Evolutionary conservation across 2,329 filamentous ascomycete genomes (phyloP).

Genomic region (Chaetomium strumarium): DNA sequence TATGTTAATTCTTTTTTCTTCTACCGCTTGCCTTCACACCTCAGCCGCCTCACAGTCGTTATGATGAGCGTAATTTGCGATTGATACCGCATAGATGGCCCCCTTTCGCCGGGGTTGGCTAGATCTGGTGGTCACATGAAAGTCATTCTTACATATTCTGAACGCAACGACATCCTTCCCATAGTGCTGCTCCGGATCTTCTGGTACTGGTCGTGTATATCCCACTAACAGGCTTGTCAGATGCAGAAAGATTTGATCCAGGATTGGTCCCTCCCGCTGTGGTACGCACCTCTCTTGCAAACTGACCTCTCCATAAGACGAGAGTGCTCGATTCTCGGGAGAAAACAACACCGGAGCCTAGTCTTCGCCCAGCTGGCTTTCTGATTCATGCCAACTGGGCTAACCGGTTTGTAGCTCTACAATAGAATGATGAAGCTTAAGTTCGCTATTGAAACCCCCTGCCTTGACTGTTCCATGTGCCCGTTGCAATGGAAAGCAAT

Average conservation of each 20-base stretch:
- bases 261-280: slow-evolving; percentile 8
- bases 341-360: slow-evolving; percentile 10
- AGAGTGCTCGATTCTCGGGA: slow-evolving; percentile 15
- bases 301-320: slow-evolving; percentile 2
- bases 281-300: slow-evolving; percentile 16
- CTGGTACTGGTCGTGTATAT: background rate
- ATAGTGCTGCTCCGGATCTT: background rate
- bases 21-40: background rate
- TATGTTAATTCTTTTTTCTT: slow-evolving; percentile 6
- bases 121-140: slow-evolving; percentile 69
- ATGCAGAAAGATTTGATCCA: background rate
- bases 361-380: slow-evolving; percentile 14
- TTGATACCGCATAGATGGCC: slow-evolving; percentile 70
- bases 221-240: slow-evolving; percentile 4
- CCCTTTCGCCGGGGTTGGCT: slow-evolving; percentile 71
- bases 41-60: slow-evolving; percentile 4
- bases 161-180: slow-evolving; percentile 30
- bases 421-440: background rate
- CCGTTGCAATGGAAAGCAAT: background rate
- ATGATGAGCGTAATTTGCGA: slow-evolving; percentile 96
- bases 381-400: slow-evolving; percentile 2
- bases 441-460: background rate
- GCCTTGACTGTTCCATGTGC: background rate
- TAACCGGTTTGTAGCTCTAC: slow-evolving; percentile 11
- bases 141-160: slow-evolving; percentile 97